Evolutionary conservation across 345 rosid genomes (phyloP).

Genomic region (Sonneratia caseolaris): DNA sequence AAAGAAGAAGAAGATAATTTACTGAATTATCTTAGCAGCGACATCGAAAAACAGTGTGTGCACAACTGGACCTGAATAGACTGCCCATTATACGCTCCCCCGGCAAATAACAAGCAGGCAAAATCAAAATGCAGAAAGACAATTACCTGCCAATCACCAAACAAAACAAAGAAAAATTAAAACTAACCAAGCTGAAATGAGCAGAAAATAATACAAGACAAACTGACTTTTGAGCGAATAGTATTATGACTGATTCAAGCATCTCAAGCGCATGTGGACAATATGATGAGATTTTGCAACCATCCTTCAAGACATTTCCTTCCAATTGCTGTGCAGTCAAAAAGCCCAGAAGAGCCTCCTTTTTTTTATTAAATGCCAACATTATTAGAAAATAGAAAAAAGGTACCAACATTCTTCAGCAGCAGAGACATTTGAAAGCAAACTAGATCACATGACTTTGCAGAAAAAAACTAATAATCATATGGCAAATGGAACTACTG

Average conservation of each 20-base stretch:
- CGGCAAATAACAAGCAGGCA: conserved; percentile 18
- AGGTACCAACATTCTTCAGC: too few relatives aligned
- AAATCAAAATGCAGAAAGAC: conserved; percentile 6
- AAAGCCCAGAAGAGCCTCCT: too few relatives aligned
- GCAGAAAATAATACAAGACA: not conserved
- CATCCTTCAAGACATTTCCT: too few relatives aligned
- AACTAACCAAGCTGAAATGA: not conserved
- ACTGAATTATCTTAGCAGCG: conserved; percentile 5
- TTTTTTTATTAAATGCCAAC: too few relatives aligned
- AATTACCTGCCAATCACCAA: conserved; percentile 21
- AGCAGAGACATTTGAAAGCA: too few relatives aligned
- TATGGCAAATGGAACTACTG: not conserved
- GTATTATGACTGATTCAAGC: not conserved
- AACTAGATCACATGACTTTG: not conserved
- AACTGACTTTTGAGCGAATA: too few relatives aligned
- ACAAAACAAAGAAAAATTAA: not conserved
- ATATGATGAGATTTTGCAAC: too few relatives aligned
- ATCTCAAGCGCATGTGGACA: not conserved
- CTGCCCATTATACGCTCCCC: conserved; percentile 20
- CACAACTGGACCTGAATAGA: conserved; percentile 6
- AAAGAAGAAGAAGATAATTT: not conserved
- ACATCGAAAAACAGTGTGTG: conserved; percentile 7
- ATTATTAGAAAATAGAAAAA: too few relatives aligned
- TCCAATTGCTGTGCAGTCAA: too few relatives aligned
- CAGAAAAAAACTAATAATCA: not conserved